phyloP scores from a whole-genome alignment of 2,329 filamentous ascomycete genomes.

The Neonectria sp. region DNA sequence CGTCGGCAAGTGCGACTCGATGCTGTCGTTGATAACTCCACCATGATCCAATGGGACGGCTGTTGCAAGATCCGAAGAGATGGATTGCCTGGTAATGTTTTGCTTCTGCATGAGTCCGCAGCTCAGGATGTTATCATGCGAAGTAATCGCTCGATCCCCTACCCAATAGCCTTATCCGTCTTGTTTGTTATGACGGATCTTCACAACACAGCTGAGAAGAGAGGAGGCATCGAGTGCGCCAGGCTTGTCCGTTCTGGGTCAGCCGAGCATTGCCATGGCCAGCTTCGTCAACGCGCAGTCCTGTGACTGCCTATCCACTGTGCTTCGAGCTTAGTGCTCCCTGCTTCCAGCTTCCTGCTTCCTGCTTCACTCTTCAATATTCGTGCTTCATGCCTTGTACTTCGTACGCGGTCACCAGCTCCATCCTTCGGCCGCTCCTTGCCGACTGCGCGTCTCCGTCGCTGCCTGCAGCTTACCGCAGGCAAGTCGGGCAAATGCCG shows the following conservation, averaged over 20 bases:
- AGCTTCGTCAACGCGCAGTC: constrained; percentile 18
- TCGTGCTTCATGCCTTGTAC: not conserved
- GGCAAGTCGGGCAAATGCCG: constrained; percentile 12
- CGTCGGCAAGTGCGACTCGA: constrained; percentile 24
- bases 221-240: not conserved
- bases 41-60: constrained; percentile 31
- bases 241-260: constrained; percentile 12
- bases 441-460: constrained; percentile 33
- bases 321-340: not conserved
- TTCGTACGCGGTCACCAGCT: constrained; percentile 1
- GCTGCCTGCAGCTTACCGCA: constrained; percentile 36
- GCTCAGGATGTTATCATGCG: constrained; percentile 19
- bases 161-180: not conserved
- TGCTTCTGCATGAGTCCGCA: constrained; percentile 19
- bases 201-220: not conserved
- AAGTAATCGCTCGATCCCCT: not conserved
- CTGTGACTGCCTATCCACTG: constrained; percentile 18
- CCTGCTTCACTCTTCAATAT: not conserved
- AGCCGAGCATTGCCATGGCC: not conserved
- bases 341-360: not conserved
- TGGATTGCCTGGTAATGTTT: not conserved
- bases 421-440: not conserved
- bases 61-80: not conserved
- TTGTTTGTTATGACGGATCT: constrained; percentile 9
- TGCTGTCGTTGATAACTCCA: constrained; percentile 25